phyloP scores from a whole-genome alignment of 352 stramenopile genomes.

The Pythium guiyangense region DNA sequence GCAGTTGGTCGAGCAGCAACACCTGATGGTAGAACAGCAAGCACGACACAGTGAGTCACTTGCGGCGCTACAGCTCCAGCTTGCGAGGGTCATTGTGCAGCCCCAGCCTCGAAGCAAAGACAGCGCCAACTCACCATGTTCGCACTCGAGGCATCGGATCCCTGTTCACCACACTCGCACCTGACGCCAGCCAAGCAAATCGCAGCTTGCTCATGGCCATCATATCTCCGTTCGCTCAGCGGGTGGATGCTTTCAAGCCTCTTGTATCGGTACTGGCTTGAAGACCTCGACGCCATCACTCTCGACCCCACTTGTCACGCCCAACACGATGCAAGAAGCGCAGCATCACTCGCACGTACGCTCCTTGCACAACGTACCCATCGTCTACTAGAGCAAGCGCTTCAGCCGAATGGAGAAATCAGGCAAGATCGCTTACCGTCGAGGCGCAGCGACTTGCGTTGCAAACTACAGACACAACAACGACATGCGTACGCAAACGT shows the following conservation, averaged over 20 bases:
- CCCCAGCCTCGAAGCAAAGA: no score
- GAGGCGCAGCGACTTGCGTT: not conserved
- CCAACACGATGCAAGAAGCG: not conserved
- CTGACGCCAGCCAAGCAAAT: no score
- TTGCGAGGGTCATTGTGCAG: not conserved
- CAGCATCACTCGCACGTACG: not conserved
- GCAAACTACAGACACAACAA: not conserved
- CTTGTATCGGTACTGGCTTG: not conserved
- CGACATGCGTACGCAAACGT: not conserved
- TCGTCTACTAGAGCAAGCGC: no score
- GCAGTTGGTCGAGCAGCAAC: conserved; percentile 1
- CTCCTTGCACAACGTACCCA: not conserved
- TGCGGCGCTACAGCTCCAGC: not conserved
- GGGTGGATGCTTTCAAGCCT: not conserved
- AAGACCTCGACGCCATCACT: not conserved
- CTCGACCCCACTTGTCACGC: not conserved
- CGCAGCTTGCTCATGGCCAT: not conserved
- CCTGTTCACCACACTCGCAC: no score
- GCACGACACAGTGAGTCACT: not conserved
- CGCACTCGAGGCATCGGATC: no score
- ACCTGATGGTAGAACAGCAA: not conserved
- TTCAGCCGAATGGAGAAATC: not conserved
- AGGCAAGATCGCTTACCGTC: not conserved
- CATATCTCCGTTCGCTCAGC: not conserved
- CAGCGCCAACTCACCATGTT: no score